A percentile compares a stretch with the other conserved stretches of the same genome.
These are phyloP conservation scores for Tylopilus cervinicoccineus DNA, from an alignment of 768 basidiomycete genomes.

Conservation along the genomic window DNA sequence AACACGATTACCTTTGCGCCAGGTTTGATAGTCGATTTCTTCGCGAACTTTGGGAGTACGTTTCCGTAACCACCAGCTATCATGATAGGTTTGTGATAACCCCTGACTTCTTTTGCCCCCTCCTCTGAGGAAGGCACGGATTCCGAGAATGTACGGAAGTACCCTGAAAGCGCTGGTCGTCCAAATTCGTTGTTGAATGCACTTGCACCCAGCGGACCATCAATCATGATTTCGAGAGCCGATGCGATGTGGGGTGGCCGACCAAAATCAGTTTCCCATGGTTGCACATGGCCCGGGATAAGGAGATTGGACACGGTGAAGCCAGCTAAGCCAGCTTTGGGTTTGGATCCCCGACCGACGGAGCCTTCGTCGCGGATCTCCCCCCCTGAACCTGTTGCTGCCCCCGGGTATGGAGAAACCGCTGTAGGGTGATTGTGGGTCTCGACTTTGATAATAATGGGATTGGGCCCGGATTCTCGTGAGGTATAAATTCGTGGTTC, in stretches of 20 bases:
- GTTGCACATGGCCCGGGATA: constrained; percentile 87
- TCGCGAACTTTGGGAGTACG: constrained; percentile 79
- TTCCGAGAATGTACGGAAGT: constrained; percentile 93
- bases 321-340: constrained; percentile 91
- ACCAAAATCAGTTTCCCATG: constrained; percentile 96
- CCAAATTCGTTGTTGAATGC: constrained; percentile 99
- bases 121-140: constrained; percentile 54
- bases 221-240: constrained; percentile 94
- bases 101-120: constrained; percentile 63
- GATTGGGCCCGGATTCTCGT: constrained; percentile 62
- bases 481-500: constrained; percentile 49
- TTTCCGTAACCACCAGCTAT: constrained; percentile 96
- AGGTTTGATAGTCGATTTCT: constrained; percentile 69
- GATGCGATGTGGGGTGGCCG: constrained; percentile 88
- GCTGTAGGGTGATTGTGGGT: constrained; percentile 99
- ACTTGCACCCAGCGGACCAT: constrained; percentile 90
- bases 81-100: constrained; percentile 99
- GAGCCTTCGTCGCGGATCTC: constrained; percentile 99
- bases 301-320: constrained; percentile 93
- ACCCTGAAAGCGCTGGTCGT: constrained; percentile 86
- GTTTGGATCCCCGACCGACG: constrained; percentile 90
- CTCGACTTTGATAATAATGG: constrained; percentile 94
- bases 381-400: constrained; percentile 96
- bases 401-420: constrained; percentile 97
- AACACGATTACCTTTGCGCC: constrained; percentile 90